Base-by-base conservation (phyloP, 2,329 filamentous ascomycete species). In the Aspergillus tamarii region DNA sequence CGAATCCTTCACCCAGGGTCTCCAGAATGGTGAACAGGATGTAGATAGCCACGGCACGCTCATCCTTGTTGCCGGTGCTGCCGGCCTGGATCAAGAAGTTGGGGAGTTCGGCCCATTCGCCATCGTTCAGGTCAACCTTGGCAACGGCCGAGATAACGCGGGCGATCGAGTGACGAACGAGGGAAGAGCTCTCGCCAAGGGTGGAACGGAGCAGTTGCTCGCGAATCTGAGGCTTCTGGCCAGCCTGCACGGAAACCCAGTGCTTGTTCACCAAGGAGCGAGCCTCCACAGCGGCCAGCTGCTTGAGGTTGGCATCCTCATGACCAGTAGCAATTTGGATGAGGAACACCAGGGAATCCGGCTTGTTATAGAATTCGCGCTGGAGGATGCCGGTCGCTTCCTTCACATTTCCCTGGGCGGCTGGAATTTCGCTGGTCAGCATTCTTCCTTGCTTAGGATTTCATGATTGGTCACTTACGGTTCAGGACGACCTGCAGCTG, bases 21-120 rank as follows among this genome's bases (percentile, higher is more conserved):
- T 99, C 95, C 12, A 98, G 85, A 54, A 97, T 89, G 66, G 93
- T 94, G 82, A 90, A 97, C 69, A 98, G 89, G 71, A 98, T 93
- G 82, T 95, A 98, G 68, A 94, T 90, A 68, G 91, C 93, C 46
- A 97, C 92, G 77, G 96, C 93, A 69, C 95, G 90, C 78, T 96
- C 92, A 65, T 88, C 85, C 58, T 92, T 89, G 66, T 89, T 89
- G 64, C 86, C 82, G 76, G 89, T 94, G 70, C 87, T 91, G 70
- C 91, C 90, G 66, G 95, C 91, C 75, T 91, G 90, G 66, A 93
- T 86, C 59, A 98, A 87, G 70, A 91, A 87, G 68, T 89, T 88
- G 58, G 96, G 88, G 64, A 98, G 87, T 63, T 96, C 91, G 32
- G 82, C 82, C 92, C 92, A 96, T 79, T 96, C 89, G 68, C 91